Evolutionary conservation across 441 rosid species (phyloP).

Genomic region (Arabidopsis hybrid): DNA sequence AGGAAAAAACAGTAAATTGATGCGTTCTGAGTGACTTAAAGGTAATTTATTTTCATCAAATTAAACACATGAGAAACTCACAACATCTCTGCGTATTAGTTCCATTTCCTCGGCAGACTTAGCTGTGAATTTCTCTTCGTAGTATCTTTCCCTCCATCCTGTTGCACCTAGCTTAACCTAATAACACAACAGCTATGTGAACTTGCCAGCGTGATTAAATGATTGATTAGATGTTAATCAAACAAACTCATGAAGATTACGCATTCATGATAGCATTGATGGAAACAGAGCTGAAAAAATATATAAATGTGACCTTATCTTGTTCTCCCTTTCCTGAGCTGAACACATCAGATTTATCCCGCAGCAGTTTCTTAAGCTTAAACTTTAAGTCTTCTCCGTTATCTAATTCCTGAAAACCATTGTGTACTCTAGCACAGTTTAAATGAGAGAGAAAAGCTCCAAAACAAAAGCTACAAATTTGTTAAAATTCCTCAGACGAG

Average conservation of each 20-base stretch:
- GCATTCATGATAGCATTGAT: conserved; percentile 17
- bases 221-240: conserved; percentile 2
- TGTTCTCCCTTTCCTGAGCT: conserved; percentile 63
- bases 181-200: conserved; percentile 31
- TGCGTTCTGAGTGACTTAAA: conserved; percentile 21
- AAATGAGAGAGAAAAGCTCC: conserved; percentile 29
- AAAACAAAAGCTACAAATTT: conserved; percentile 13
- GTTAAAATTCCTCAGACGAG: conserved; percentile 31
- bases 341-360: conserved; percentile 78
- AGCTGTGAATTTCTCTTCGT: conserved; percentile 78
- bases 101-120: conserved; percentile 75
- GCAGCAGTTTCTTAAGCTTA: conserved; percentile 79
- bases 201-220: conserved; percentile 2
- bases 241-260: conserved; percentile 14
- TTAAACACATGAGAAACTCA: conserved; percentile 50
- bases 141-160: conserved; percentile 98
- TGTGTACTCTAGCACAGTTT: conserved; percentile 17
- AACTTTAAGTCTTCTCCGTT: conserved; percentile 81
- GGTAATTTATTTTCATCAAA: conserved; percentile 21
- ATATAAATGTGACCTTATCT: conserved; percentile 70
- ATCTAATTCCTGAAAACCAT: conserved; percentile 57
- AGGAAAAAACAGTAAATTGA: conserved; percentile 15
- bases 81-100: conserved; percentile 81
- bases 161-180: conserved; percentile 84
- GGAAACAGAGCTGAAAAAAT: background rate